These are phyloP conservation scores for Aspergillus aculeatus DNA, from an alignment of 2,329 filamentous ascomycete species.

Conservation along the genomic window DNA sequence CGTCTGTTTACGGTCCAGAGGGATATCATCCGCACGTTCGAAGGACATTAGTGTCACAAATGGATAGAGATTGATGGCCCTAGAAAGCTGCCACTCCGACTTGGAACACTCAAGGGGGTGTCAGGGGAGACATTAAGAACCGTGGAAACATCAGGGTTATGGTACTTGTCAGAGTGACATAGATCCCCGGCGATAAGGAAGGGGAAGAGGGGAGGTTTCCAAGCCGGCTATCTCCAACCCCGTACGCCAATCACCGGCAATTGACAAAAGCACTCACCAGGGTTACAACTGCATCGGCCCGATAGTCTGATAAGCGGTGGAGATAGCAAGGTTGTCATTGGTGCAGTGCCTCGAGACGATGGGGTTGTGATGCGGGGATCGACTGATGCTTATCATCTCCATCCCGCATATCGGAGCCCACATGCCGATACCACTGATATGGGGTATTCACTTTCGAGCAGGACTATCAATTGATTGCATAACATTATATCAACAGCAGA, in stretches of 20 bases:
- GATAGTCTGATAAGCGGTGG: slow-evolving; percentile 10
- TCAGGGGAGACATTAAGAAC: slow-evolving; percentile 3
- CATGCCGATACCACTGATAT: not conserved
- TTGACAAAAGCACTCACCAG: not conserved
- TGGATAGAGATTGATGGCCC: not conserved
- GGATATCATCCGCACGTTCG: not conserved
- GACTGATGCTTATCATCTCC: not conserved
- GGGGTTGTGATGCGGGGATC: not conserved
- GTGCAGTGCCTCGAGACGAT: not conserved
- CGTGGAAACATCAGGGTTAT: not conserved
- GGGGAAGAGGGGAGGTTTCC: not conserved
- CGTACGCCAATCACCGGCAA: not conserved
- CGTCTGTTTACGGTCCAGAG: slow-evolving; percentile 7
- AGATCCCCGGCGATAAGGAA: not conserved
- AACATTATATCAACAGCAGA: not conserved
- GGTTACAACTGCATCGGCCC: slow-evolving; percentile 7
- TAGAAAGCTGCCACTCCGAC: not conserved
- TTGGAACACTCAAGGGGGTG: not conserved
- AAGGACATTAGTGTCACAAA: not conserved
- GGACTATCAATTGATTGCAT: not conserved
- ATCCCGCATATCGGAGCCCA: slow-evolving; percentile 7
- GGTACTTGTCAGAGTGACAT: not conserved
- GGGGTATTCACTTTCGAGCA: not conserved
- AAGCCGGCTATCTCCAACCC: not conserved
- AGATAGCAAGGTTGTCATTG: not conserved